Conservation (phyloP, 345 rosid genomes). For the Luvunga scandens region DNA sequence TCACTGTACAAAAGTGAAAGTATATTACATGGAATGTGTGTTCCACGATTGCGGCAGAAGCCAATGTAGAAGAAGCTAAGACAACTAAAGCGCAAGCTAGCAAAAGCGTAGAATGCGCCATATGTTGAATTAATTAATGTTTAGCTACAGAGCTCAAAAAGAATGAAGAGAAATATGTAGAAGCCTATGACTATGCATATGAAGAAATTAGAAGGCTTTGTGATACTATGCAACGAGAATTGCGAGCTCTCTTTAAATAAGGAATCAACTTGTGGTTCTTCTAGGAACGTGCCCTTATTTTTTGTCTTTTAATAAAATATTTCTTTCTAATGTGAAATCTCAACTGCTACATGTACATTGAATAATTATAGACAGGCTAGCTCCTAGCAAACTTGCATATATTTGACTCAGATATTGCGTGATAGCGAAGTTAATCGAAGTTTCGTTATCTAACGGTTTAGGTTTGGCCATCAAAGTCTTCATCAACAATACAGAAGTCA, state of each 20-base stretch:
- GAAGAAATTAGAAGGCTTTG: too few species aligned
- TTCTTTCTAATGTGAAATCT: too few species aligned
- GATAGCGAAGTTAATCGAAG: slow-evolving; percentile 9
- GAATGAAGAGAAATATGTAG: not conserved
- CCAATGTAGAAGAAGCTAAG: slow-evolving; percentile 38
- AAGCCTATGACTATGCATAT: not conserved
- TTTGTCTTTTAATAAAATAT: too few species aligned
- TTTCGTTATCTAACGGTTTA: slow-evolving; percentile 26
- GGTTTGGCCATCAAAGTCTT: slow-evolving; percentile 22
- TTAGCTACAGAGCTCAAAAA: not conserved
- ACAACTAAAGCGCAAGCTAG: slow-evolving; percentile 33
- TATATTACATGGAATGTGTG: slow-evolving; percentile 64
- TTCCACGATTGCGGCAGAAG: slow-evolving; percentile 67
- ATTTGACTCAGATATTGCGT: slow-evolving; percentile 23
- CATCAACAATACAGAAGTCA: not conserved
- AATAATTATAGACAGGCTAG: too few species aligned
- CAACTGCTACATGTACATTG: too few species aligned
- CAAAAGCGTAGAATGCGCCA: slow-evolving; percentile 26
- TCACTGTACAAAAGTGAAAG: not conserved
- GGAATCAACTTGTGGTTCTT: too few species aligned
- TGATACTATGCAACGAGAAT: too few species aligned
- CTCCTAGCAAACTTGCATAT: too few species aligned
- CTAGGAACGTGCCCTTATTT: too few species aligned
- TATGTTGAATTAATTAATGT: not conserved
- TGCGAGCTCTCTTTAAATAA: too few species aligned